Percentiles rank a stretch among this genome's conserved stretches.
Conservation (phyloP, 768 basidiomycete genomes). For the Hygrophorus pudorinus region DNA sequence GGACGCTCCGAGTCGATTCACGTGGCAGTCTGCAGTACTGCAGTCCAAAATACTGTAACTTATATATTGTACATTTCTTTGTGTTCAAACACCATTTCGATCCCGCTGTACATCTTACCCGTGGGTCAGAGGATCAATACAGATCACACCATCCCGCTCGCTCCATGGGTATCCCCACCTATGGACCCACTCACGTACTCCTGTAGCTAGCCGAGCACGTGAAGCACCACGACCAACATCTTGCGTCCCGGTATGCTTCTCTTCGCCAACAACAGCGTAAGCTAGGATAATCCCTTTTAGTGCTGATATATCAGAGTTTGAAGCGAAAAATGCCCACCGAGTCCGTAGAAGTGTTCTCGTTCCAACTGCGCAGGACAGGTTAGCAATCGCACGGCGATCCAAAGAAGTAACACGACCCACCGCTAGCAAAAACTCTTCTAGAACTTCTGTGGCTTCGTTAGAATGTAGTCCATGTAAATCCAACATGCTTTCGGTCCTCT, state of each 20-base stretch:
- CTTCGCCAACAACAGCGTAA: constrained; percentile 88
- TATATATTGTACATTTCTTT: too few relatives aligned
- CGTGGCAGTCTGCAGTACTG: too few relatives aligned
- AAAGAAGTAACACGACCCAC: constrained; percentile 37
- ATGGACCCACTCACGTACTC: constrained; percentile 85
- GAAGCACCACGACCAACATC: constrained; percentile 75
- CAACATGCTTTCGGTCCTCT: constrained; percentile 79
- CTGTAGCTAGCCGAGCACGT: constrained; percentile 72
- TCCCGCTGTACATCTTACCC: constrained; percentile 11
- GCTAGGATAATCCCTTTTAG: constrained; percentile 31
- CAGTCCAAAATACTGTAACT: too few relatives aligned
- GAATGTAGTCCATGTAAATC: constrained; percentile 93
- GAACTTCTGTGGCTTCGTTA: constrained; percentile 83
- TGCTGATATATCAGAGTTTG: background rate
- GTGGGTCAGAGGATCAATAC: constrained; percentile 80
- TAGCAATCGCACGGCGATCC: background rate
- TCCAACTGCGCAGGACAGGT: constrained; percentile 48
- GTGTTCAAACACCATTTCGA: too few relatives aligned
- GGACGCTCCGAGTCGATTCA: too few relatives aligned
- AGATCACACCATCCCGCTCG: constrained; percentile 84
- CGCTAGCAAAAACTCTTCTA: constrained; percentile 81
- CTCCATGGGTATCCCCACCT: constrained; percentile 96
- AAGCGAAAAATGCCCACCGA: constrained; percentile 40
- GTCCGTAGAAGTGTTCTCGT: constrained; percentile 76
- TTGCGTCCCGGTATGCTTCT: constrained; percentile 92